Evolutionary conservation across 1,284 basidiomycete species (phyloP).

Genomic region (Pyrrhoderma lamaoense): DNA sequence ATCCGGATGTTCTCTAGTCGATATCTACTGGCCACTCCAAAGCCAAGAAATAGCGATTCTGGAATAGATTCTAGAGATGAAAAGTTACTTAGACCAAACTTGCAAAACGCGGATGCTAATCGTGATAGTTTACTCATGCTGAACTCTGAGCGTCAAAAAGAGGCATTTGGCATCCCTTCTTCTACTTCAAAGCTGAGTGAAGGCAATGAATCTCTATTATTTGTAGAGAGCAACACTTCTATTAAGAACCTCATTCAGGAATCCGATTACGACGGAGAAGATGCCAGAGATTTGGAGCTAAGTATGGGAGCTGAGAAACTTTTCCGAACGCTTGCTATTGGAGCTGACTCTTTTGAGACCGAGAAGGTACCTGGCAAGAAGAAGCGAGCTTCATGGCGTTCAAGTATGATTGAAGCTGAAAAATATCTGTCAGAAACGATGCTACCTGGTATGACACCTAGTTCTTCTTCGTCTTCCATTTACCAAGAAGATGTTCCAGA

Average conservation of each 20-base stretch:
- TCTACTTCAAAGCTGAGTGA: slow-evolving; percentile 9
- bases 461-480: slow-evolving; percentile 14
- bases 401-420: slow-evolving; percentile 16
- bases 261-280: slow-evolving; percentile 14
- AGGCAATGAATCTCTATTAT: neutral
- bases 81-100: slow-evolving; percentile 1
- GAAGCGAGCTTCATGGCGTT: slow-evolving; percentile 12
- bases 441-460: neutral
- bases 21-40: neutral
- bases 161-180: slow-evolving; percentile 18
- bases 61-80: neutral
- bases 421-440: slow-evolving; percentile 5
- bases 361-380: neutral
- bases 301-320: slow-evolving; percentile 16
- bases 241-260: slow-evolving; percentile 7
- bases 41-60: neutral
- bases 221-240: slow-evolving; percentile 14
- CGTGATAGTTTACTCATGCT: slow-evolving; percentile 16
- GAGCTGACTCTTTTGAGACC: slow-evolving; percentile 1
- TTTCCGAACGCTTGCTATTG: slow-evolving; percentile 17
- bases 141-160: slow-evolving; percentile 14
- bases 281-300: slow-evolving; percentile 5
- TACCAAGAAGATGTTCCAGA: slow-evolving; percentile 16
- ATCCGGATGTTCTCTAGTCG: neutral
- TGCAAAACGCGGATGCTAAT: neutral